Base-by-base conservation (phyloP, 2,329 filamentous ascomycete genomes). In the Pyrenochaeta sp. region DNA sequence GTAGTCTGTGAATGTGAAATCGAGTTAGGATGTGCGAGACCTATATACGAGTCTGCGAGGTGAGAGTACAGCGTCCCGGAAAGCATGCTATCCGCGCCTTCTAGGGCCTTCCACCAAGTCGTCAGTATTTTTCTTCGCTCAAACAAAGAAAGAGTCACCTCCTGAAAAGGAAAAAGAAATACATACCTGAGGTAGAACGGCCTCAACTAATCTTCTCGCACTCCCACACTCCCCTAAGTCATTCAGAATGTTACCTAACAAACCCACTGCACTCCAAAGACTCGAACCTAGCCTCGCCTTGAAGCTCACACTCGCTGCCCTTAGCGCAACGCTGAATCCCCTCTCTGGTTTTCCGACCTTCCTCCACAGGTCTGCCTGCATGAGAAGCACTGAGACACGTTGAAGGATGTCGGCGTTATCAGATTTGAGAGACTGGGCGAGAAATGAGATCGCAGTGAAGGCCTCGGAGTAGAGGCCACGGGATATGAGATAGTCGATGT, bases 1-100 rank as follows among this genome's bases (percentile, higher is more conserved):
- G 44, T 27, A 20, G 20, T 15, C 18, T 42, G 17, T 29, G 20
- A 4, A 18, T 44, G 44, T 7, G 36, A 11, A 3, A 14, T 20
- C 18, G 60, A 48, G 23, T 58, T 54, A 63, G 79, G 68, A 31
- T 91, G 89, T 0, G 91, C 91, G 56, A 90, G 77, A 0, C 92
- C 92, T 80, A 96, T 90, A 63, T 88, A 85, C 0, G 90, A 88
- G 70, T 97, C 92, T 0, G 86, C 90, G 2, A 96, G 82, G 18
- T 86, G 75, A 1, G 85, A 84, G 72, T 93, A 94, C 15, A 92
- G 81, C 18, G 80, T 82, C 0, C 87, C 92, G 0, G 83, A 82
- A 12, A 91, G 79, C 41, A 80, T 80, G 1, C 82, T 79, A 41
- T 89, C 85, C 45, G 87, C 85, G 45, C 85, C 86, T 74, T 96